Evolutionary conservation across 345 rosid genomes (phyloP).

Genomic region (Salix purpurea): DNA sequence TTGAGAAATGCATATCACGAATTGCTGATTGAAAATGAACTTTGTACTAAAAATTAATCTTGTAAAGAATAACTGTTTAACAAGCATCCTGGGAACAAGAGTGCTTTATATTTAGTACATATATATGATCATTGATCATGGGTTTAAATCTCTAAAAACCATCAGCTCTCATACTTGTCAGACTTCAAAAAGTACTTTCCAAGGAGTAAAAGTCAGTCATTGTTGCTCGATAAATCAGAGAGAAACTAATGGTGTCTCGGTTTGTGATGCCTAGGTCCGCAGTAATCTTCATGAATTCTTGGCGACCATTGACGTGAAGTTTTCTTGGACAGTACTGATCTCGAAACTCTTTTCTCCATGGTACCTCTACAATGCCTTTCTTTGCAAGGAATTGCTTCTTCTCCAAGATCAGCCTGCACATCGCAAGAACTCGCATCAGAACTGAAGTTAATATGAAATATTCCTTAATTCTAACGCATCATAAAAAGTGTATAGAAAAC

Average conservation of each 20-base stretch:
- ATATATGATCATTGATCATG: background rate
- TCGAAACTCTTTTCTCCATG: constrained; percentile 12
- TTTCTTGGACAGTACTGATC: constrained; percentile 15
- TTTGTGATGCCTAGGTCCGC: constrained; percentile 54
- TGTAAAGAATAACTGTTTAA: background rate
- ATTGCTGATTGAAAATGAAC: background rate
- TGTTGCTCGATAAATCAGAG: background rate
- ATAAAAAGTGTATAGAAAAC: no score
- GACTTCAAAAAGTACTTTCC: background rate
- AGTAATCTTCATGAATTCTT: constrained; percentile 58
- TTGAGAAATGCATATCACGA: background rate
- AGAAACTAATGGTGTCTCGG: constrained; percentile 20
- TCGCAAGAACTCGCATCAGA: background rate
- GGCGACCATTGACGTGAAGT: constrained; percentile 33
- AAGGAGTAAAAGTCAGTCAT: background rate
- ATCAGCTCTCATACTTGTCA: background rate
- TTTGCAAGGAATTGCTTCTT: constrained; percentile 7
- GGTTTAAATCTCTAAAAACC: constrained; percentile 1
- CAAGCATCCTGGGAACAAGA: background rate
- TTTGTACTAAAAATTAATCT: no score
- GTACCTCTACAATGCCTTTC: constrained; percentile 19
- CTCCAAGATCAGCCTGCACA: constrained; percentile 6
- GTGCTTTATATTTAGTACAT: background rate
- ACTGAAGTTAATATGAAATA: background rate
- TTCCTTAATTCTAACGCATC: background rate